phyloP scores from a whole-genome alignment of 768 basidiomycete genomes.

The Suillus hirtellus region DNA sequence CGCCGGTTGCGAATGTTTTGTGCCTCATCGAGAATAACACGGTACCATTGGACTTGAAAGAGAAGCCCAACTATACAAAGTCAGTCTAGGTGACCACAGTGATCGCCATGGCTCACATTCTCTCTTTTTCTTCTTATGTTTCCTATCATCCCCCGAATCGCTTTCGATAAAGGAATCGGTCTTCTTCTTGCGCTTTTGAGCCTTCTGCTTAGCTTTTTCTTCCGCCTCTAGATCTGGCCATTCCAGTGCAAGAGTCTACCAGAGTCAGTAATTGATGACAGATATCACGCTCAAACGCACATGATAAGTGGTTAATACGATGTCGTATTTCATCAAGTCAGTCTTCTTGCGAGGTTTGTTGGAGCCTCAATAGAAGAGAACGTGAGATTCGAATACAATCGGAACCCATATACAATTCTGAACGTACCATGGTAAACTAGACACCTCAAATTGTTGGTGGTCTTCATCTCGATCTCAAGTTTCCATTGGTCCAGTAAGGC shows the following conservation, averaged over 20 bases:
- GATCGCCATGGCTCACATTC: slow-evolving; percentile 21
- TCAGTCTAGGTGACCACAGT: slow-evolving; percentile 28
- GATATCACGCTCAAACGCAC: slow-evolving; percentile 20
- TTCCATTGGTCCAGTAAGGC: slow-evolving; percentile 71
- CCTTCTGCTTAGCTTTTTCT: slow-evolving; percentile 29
- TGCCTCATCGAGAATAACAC: slow-evolving; percentile 57
- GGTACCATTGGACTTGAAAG: slow-evolving; percentile 47
- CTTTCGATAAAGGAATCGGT: slow-evolving; percentile 25
- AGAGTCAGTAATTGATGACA: slow-evolving; percentile 6
- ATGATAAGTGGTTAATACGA: slow-evolving; percentile 60
- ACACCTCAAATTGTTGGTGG: slow-evolving; percentile 47
- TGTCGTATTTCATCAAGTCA: slow-evolving; percentile 57
- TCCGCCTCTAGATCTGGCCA: slow-evolving; percentile 58
- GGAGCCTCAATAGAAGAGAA: slow-evolving; percentile 24
- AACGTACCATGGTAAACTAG: slow-evolving; percentile 63
- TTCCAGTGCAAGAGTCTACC: slow-evolving; percentile 55
- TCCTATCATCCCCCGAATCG: slow-evolving; percentile 22
- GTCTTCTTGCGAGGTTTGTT: slow-evolving; percentile 46
- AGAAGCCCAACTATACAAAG: slow-evolving; percentile 42
- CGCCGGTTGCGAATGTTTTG: slow-evolving; percentile 46
- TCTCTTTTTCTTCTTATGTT: slow-evolving; percentile 39
- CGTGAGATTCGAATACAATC: background rate
- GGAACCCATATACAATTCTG: background rate
- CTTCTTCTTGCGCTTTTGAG: slow-evolving; percentile 15
- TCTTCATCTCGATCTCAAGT: slow-evolving; percentile 58